These are phyloP conservation scores for Dovyalis caffra DNA, from an alignment of 345 rosid genomes.

Conservation along the genomic window DNA sequence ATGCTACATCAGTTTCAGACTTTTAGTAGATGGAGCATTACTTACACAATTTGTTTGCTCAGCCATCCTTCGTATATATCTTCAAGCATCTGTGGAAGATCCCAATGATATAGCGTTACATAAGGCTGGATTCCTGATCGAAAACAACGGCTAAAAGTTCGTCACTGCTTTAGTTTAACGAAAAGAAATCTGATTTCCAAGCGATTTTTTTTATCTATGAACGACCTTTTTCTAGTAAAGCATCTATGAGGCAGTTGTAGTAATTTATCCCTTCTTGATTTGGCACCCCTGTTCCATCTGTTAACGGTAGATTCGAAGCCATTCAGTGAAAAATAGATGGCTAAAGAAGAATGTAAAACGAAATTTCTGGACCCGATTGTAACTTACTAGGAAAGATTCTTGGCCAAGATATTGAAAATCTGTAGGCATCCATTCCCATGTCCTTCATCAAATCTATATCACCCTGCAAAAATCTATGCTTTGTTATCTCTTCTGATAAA, in stretches of 20 bases:
- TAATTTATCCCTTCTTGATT: constrained; percentile 64
- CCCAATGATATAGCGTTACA: constrained; percentile 97
- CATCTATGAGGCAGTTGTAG: constrained; percentile 70
- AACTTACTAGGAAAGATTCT: constrained; percentile 83
- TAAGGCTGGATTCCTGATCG: constrained; percentile 77
- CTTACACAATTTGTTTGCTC: constrained; percentile 64
- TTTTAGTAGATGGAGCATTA: background rate
- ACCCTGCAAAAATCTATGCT: constrained; percentile 40
- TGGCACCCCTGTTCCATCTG: constrained; percentile 81
- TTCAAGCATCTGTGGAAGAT: constrained; percentile 90
- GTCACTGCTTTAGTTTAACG: background rate
- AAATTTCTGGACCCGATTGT: background rate
- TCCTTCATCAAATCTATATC: constrained; percentile 86
- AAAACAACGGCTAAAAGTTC: constrained; percentile 16
- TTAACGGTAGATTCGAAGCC: constrained; percentile 16
- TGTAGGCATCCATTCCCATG: constrained; percentile 86
- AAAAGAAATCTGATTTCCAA: background rate
- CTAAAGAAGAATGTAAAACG: background rate
- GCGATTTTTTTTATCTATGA: background rate
- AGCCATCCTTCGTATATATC: constrained; percentile 88
- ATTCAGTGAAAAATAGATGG: background rate
- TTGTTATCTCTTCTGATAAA: background rate
- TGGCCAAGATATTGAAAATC: constrained; percentile 93
- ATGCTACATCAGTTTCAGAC: background rate
- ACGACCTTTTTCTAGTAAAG: constrained; percentile 65